A percentile compares a stretch with the other conserved stretches of the same genome.
phyloP scores from a whole-genome alignment of 192 early-diverging fungal genomes.

The Podila clonocystis region DNA sequence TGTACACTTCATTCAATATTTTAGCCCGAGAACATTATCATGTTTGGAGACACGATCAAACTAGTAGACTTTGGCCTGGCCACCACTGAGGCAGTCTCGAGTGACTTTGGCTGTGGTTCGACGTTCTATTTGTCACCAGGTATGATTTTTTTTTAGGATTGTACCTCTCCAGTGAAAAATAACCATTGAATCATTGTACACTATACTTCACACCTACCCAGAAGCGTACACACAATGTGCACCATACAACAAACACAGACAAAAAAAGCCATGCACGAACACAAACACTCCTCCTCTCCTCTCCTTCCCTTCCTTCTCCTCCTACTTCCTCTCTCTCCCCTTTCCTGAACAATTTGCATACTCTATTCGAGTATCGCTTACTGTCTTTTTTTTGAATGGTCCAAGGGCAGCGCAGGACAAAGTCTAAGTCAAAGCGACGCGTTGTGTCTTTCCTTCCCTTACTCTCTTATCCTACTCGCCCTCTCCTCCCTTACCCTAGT shows the following conservation, averaged over 20 bases:
- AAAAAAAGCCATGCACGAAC: not conserved
- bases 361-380: not conserved
- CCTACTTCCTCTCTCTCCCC: not conserved
- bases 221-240: not conserved
- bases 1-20: not conserved
- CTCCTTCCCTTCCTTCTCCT: not conserved
- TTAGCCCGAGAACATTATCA: constrained; percentile 84
- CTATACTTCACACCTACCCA: not conserved
- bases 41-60: constrained; percentile 75
- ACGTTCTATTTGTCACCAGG: constrained; percentile 68
- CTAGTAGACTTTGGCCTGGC: constrained; percentile 97
- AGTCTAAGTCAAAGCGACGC: too few species aligned
- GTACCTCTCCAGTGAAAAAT: not conserved
- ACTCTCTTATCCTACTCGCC: not conserved
- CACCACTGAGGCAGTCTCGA: constrained; percentile 71
- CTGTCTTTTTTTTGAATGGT: not conserved
- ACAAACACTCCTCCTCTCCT: not conserved
- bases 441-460: not conserved
- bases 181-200: too few species aligned
- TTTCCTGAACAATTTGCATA: not conserved
- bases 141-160: constrained; percentile 19
- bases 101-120: constrained; percentile 74
- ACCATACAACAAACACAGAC: too few species aligned
- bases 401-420: too few species aligned
- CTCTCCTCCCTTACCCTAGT: not conserved